Base-by-base conservation (phyloP, 2,329 filamentous ascomycete genomes). In the Trichoderma arundinaceum region DNA sequence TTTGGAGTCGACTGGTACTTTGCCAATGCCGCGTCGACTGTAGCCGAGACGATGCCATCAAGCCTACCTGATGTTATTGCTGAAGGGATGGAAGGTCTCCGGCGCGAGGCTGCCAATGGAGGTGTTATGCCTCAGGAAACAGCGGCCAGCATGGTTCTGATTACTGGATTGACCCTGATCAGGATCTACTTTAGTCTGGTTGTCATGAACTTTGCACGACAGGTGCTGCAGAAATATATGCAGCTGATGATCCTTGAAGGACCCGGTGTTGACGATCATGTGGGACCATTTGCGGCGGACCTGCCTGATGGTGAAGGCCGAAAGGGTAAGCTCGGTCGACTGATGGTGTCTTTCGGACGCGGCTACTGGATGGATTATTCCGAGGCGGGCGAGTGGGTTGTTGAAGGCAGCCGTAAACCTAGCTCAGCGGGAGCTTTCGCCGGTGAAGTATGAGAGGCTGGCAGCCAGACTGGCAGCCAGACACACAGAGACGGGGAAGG, bases 1-100 rank as follows among this genome's bases (percentile, higher is more conserved):
- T 97, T 97, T 74, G 92, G 90, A 46, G 81, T 92, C 64, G 88
- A 89, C 57, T 97, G 94, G 94, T 97, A 96, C 78, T 82, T 94
- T 67, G 85, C 87, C 83, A 78, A 83, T 10, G 86, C 87, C 17
- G 80, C 81, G 32, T 80, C 69, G 78, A 70, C 87, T 78, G 56
- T 68, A 17, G 63, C 66, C 3, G 73, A 71, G 9, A 51, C 68
- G 17, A 68, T 68, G 56, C 66, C 73, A 49, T 69, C 71, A 7
- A 65, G 71, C 61, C 35, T 73, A 54, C 67, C 70, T 4, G 66
- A 56, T 33, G 69, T 76, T 51, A 75, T 77, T 32, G 71, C 70
- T 13, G 73, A 77, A 67, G 76, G 75, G 28, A 71, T 78, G 43
- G 71, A 77, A 54, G 73, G 74, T 9, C 69, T 79, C 61, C 74